These are phyloP conservation scores for Amesomyces nigricolor DNA, from an alignment of 2,329 filamentous ascomycete genomes.

Conservation along the genomic window DNA sequence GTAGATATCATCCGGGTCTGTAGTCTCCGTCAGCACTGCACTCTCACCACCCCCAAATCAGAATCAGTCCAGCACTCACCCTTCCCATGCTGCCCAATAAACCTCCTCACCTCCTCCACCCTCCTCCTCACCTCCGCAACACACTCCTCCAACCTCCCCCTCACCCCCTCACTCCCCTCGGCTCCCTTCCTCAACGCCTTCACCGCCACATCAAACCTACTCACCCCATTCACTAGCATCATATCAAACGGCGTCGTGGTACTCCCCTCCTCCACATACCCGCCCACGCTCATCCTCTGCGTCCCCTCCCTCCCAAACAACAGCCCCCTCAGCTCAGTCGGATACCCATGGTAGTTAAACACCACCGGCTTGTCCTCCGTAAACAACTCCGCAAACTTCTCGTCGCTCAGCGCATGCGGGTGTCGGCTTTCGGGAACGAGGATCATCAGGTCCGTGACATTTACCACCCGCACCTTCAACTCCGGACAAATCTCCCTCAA, in stretches of 20 bases:
- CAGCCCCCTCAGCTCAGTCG: constrained; percentile 53
- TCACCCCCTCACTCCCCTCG: constrained; percentile 43
- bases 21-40: constrained; percentile 10
- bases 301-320: constrained; percentile 52
- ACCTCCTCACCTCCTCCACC: constrained; percentile 45
- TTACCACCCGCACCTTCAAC: constrained; percentile 55
- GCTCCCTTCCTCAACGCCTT: constrained; percentile 47
- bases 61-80: constrained; percentile 35
- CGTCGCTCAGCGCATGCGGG: constrained; percentile 50
- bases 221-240: constrained; percentile 59
- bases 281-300: constrained; percentile 49
- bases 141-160: constrained; percentile 39
- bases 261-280: constrained; percentile 59
- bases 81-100: constrained; percentile 47
- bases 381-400: constrained; percentile 52
- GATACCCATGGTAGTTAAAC: constrained; percentile 65
- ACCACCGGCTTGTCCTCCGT: constrained; percentile 50
- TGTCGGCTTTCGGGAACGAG: constrained; percentile 50
- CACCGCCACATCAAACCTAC: constrained; percentile 53
- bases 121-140: constrained; percentile 43
- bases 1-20: constrained; percentile 50
- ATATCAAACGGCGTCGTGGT: constrained; percentile 66
- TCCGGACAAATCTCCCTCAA: constrained; percentile 45
- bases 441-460: constrained; percentile 63
- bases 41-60: background rate